Evolutionary conservation across 208 protist genomes (phyloP), one percentile per base, ranked within the genome.

Genomic region (Crithidia sp.): DNA sequence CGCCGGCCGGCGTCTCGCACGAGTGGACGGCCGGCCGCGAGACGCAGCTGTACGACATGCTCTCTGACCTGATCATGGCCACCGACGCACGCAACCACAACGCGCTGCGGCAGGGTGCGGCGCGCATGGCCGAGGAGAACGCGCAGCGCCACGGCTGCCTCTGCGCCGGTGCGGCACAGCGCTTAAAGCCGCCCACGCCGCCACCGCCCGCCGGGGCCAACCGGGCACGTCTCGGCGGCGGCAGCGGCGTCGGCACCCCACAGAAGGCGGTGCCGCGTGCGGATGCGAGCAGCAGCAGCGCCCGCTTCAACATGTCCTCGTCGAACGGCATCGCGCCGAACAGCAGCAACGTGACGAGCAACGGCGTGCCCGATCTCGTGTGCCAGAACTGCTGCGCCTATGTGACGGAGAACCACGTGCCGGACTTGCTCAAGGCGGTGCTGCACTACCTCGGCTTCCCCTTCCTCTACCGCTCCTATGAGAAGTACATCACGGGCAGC

Each of bases 31-130:
- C 55, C 7, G 41, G 28, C 43, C 65, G 71, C 10, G 82, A 91
- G 72, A 62, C 49, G 14, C 54, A 85, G 72, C 68, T 91, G 55
- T 76, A 68, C 43, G 79, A 89, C 65, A 84, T 85, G 57, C 63
- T 91, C 4, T 71, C 88, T 2, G 79, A 91, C 49, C 82, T 93
- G 37, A 61, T 93, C n/a, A 75, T 88, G 37, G 77, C 79, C 10
- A 82, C 84, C n/a, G 88, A 93, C 77, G 77, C 85, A 71, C 83
- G 84, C 54, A 85, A 90, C 53, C 77, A 88, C 68, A 14, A 56
- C 12, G 49, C 47, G 2, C 62, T 85, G 57, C 59, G 79, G 44
- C 56, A 74, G 2, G 59, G 62, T 41, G 57, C 91, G 8, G 52
- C 74, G 39, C 49, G 53, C 44, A 81, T 91, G 10, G 58, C 53